Percentiles rank a stretch among this genome's conserved stretches.
These are phyloP conservation scores for Ophiostoma novo-ulmi DNA, from an alignment of 2,329 filamentous ascomycete species.

Conservation along the genomic window DNA sequence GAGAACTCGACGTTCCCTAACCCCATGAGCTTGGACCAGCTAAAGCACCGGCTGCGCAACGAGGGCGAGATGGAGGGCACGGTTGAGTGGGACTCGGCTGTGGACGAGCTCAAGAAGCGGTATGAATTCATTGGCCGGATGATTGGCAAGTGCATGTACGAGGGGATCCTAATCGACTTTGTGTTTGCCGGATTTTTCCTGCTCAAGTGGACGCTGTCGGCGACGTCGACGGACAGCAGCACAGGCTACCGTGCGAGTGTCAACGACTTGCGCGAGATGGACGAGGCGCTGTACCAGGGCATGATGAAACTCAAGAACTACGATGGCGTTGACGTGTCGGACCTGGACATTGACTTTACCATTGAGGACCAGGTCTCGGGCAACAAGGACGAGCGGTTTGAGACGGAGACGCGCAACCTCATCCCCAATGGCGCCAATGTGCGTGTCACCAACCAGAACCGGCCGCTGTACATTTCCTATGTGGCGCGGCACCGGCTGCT, in stretches of 20 bases:
- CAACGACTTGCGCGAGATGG: conserved; percentile 88
- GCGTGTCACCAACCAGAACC: conserved; percentile 83
- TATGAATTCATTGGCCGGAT: conserved; percentile 92
- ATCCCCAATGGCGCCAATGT: conserved; percentile 70
- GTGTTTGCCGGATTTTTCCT: conserved; percentile 94
- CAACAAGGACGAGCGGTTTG: conserved; percentile 44
- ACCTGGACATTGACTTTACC: conserved; percentile 82
- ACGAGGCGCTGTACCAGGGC: conserved; percentile 85
- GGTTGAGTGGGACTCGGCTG: conserved; percentile 50
- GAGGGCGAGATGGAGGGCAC: conserved; percentile 49
- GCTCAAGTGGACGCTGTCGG: conserved; percentile 83
- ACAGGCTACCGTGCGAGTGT: conserved; percentile 81
- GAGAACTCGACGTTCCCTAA: conserved; percentile 87
- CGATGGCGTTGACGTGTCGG: conserved; percentile 65
- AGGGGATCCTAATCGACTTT: conserved; percentile 90
- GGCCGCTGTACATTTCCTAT: conserved; percentile 88
- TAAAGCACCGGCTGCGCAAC: conserved; percentile 53
- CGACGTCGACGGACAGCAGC: conserved; percentile 29
- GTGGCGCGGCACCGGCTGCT: conserved; percentile 83
- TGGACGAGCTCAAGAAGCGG: conserved; percentile 60
- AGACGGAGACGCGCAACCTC: conserved; percentile 68
- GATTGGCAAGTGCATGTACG: conserved; percentile 94
- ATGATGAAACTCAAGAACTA: conserved; percentile 81
- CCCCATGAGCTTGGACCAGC: conserved; percentile 67
- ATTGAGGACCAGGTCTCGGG: conserved; percentile 64